Conservation (phyloP, 768 basidiomycete species). For the Xerocomus potaroensis region DNA sequence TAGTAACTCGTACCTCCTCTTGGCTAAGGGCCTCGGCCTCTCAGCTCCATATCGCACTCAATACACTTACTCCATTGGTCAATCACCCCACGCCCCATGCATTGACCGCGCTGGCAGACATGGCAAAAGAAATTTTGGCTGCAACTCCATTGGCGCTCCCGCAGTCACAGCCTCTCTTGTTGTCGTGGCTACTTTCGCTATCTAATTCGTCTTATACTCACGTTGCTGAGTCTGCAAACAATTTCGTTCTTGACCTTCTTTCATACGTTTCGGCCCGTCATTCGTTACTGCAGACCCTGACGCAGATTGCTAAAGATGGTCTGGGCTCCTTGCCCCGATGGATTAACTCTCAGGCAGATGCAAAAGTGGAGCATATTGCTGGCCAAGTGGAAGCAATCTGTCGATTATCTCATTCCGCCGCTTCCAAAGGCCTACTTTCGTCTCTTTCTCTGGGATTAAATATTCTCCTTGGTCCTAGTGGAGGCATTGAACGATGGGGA, state of each 20-base stretch:
- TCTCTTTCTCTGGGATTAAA: constrained; percentile 52
- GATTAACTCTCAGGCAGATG: constrained; percentile 65
- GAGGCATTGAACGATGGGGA: constrained; percentile 90
- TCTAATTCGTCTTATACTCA: constrained; percentile 54
- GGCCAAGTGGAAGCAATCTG: constrained; percentile 70
- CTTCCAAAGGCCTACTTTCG: constrained; percentile 23
- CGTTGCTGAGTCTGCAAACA: constrained; percentile 47
- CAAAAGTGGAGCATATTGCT: constrained; percentile 67
- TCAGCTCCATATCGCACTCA: constrained; percentile 80
- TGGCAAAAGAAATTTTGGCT: constrained; percentile 53
- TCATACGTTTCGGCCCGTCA: constrained; percentile 39
- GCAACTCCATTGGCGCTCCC: constrained; percentile 61
- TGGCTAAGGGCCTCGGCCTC: constrained; percentile 83
- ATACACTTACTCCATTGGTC: constrained; percentile 64
- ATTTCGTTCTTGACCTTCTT: constrained; percentile 46
- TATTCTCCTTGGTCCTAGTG: constrained; percentile 71
- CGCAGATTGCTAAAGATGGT: constrained; percentile 60
- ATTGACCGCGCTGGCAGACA: constrained; percentile 49
- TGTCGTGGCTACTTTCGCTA: constrained; percentile 72
- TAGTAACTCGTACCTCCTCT: constrained; percentile 57
- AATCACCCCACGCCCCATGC: constrained; percentile 70
- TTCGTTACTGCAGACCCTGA: constrained; percentile 50
- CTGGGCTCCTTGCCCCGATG: constrained; percentile 69
- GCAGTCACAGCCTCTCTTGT: constrained; percentile 59
- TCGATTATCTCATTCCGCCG: constrained; percentile 32